phyloP scores from a whole-genome alignment of 352 stramenopile species.

The Phytophthora fragariae region DNA sequence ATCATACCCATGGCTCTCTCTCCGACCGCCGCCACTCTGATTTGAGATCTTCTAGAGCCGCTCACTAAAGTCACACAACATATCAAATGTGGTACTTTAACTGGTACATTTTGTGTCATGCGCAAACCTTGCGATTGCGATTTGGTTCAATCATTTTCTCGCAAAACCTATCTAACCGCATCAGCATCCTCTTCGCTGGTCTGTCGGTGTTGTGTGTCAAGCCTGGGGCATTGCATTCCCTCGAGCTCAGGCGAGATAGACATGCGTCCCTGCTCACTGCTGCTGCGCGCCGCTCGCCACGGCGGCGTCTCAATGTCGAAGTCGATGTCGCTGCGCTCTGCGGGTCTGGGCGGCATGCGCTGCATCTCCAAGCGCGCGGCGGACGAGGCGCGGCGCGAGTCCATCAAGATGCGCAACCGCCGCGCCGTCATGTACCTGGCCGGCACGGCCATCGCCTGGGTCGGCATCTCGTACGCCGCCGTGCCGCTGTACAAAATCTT shows the following conservation, averaged over 20 bases:
- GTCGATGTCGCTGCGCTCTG: conserved; percentile 17
- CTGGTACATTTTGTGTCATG: background rate
- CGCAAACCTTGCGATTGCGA: conserved; percentile 18
- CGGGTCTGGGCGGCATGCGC: conserved; percentile 31
- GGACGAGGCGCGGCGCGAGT: conserved; percentile 52
- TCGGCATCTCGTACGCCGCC: conserved; percentile 96
- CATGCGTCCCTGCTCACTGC: conserved; percentile 36
- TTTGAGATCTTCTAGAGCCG: background rate
- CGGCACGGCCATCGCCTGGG: conserved; percentile 92
- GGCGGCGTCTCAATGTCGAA: conserved; percentile 2
- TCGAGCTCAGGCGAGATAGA: conserved; percentile 33
- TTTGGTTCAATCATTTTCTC: conserved; percentile 6
- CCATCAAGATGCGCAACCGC: conserved; percentile 89
- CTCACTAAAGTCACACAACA: background rate
- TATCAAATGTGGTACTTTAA: background rate
- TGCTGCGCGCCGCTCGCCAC: conserved; percentile 32
- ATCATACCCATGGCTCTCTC: background rate
- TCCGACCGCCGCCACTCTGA: background rate
- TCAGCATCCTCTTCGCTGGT: conserved; percentile 9
- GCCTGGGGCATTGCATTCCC: conserved; percentile 33
- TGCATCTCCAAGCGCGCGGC: conserved; percentile 59
- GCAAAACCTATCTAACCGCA: conserved; percentile 8
- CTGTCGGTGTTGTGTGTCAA: conserved; percentile 4
- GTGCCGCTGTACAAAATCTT: conserved; percentile 99
- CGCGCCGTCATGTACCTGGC: conserved; percentile 94